Evolutionary conservation across 768 basidiomycete genomes (phyloP).

Genomic region (Cubamyces sp.): DNA sequence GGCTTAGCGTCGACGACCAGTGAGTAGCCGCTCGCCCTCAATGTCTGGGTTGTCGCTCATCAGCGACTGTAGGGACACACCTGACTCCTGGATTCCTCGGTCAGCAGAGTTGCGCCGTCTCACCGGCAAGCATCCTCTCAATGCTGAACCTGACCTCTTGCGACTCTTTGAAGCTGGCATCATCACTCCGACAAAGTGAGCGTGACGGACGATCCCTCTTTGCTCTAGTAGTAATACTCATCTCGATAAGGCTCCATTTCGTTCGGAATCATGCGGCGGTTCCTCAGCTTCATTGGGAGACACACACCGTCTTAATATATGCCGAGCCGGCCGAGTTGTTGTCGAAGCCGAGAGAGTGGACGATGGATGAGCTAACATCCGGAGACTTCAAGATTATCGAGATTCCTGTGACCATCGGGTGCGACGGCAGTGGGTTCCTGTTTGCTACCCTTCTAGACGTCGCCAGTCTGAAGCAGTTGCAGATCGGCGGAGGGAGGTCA

Average conservation of each 20-base stretch:
- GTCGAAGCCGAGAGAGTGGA: constrained; percentile 21
- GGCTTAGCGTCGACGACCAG: constrained; percentile 29
- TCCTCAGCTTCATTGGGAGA: constrained; percentile 28
- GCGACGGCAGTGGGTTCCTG: constrained; percentile 29
- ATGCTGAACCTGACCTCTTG: constrained; percentile 25
- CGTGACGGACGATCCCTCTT: background rate
- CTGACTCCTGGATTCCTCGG: constrained; percentile 31
- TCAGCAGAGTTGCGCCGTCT: constrained; percentile 23
- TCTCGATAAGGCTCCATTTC: constrained; percentile 25
- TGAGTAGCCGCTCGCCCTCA: background rate
- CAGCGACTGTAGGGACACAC: constrained; percentile 16
- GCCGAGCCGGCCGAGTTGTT: constrained; percentile 10
- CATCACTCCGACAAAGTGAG: constrained; percentile 30
- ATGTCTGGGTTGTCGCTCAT: background rate
- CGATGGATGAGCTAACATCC: constrained; percentile 25
- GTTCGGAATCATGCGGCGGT: constrained; percentile 30
- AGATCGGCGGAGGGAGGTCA: constrained; percentile 29
- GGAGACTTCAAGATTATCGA: constrained; percentile 20
- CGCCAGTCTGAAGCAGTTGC: background rate
- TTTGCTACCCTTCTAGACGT: background rate
- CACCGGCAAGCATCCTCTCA: constrained; percentile 28
- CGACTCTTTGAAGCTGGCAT: constrained; percentile 26
- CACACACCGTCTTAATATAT: constrained; percentile 19
- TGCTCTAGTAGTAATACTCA: background rate
- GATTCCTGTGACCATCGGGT: constrained; percentile 29